A percentile compares a stretch with the other conserved stretches of the same genome.
Evolutionary conservation across 2,329 filamentous ascomycete species (phyloP).

Genomic region (Lojkania enalia): DNA sequence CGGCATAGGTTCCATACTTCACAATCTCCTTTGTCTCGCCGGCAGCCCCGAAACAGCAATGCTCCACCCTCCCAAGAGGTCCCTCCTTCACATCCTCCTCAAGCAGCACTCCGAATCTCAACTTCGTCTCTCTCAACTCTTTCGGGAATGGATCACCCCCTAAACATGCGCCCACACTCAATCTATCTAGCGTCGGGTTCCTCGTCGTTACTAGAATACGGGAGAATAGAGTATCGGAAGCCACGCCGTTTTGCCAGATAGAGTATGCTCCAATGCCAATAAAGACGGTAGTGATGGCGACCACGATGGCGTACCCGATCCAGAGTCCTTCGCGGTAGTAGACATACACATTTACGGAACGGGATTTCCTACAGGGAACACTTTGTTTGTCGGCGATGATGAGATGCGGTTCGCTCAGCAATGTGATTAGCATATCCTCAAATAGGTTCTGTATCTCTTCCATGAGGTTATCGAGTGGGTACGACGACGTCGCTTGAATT

Average conservation of each 20-base stretch:
- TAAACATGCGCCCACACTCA: constrained; percentile 46
- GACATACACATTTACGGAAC: constrained; percentile 31
- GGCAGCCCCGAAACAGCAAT: constrained; percentile 44
- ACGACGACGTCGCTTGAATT: constrained; percentile 31
- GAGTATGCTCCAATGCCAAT: constrained; percentile 37
- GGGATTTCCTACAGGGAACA: constrained; percentile 33
- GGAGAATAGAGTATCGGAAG: constrained; percentile 41
- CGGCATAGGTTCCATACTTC: constrained; percentile 43
- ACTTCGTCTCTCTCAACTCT: constrained; percentile 41
- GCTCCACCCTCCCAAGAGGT: constrained; percentile 38
- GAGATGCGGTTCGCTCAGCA: constrained; percentile 39
- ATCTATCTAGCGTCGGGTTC: constrained; percentile 43
- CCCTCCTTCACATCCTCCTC: constrained; percentile 41
- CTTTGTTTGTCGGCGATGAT: constrained; percentile 25
- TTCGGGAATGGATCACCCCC: constrained; percentile 47
- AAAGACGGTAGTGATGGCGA: constrained; percentile 32
- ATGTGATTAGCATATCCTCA: constrained; percentile 44
- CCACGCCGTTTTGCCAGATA: constrained; percentile 42
- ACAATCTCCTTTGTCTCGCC: constrained; percentile 45
- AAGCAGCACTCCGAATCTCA: constrained; percentile 45
- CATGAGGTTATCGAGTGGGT: constrained; percentile 34
- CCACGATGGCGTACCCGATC: constrained; percentile 43
- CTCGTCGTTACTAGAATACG: constrained; percentile 45
- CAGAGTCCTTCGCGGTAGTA: constrained; percentile 39
- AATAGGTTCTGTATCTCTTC: constrained; percentile 34